phyloP scores from a whole-genome alignment of 352 stramenopile species.

The Lagenidium sp. region DNA sequence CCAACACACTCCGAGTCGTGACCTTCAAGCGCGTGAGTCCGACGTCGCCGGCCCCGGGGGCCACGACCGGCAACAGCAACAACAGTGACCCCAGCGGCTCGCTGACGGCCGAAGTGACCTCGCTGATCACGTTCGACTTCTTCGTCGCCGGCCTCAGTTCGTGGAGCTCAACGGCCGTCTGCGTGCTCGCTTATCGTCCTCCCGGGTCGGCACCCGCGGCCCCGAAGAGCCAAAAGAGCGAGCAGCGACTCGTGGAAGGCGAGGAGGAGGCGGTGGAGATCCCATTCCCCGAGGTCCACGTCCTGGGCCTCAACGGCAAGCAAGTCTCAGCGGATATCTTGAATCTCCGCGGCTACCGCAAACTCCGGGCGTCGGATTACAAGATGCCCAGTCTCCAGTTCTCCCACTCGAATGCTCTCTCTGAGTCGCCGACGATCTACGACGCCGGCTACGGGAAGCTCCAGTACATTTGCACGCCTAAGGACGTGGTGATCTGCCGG shows the following conservation, averaged over 20 bases:
- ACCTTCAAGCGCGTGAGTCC: slow-evolving; percentile 50
- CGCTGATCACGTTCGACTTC: slow-evolving; percentile 76
- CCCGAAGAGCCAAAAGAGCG: slow-evolving; percentile 10
- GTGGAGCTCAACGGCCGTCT: slow-evolving; percentile 47
- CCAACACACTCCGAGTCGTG: slow-evolving; percentile 66
- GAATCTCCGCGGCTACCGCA: slow-evolving; percentile 65
- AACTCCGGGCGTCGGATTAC: slow-evolving; percentile 68
- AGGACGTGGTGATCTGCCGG: slow-evolving; percentile 81
- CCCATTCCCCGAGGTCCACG: slow-evolving; percentile 74
- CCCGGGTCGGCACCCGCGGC: slow-evolving; percentile 27
- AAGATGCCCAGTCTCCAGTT: slow-evolving; percentile 71
- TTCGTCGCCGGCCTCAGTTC: slow-evolving; percentile 70
- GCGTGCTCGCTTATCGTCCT: slow-evolving; percentile 62
- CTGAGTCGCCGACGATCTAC: slow-evolving; percentile 24
- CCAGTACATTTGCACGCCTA: slow-evolving; percentile 74
- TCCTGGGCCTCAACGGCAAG: slow-evolving; percentile 84
- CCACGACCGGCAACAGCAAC: slow-evolving; percentile 4
- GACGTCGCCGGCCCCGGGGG: slow-evolving; percentile 18
- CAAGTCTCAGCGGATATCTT: slow-evolving; percentile 79
- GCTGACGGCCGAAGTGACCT: slow-evolving; percentile 55
- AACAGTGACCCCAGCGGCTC: slow-evolving; percentile 17
- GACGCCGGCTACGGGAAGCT: slow-evolving; percentile 57
- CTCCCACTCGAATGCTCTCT: slow-evolving; percentile 8
- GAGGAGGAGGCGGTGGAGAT: slow-evolving; percentile 66
- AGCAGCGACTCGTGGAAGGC: slow-evolving; percentile 43